A percentile compares a stretch with the other conserved stretches of the same genome.
These are phyloP conservation scores for Brettanomyces anomalus DNA, from an alignment of 805 yeast genomes.

Conservation along the genomic window DNA sequence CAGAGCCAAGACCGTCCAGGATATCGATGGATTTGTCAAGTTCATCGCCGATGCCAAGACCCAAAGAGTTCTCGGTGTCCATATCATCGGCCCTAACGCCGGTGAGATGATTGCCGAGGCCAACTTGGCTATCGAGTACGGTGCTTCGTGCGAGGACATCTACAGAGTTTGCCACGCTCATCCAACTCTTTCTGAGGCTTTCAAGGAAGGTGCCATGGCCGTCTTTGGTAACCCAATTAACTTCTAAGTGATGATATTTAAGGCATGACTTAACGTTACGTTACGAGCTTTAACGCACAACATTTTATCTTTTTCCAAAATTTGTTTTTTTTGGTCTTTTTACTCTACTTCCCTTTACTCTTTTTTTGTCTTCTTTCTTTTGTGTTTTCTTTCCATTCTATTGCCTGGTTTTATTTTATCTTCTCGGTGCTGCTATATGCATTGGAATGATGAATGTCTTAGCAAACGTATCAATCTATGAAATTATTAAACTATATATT, in stretches of 20 bases:
- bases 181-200: conserved; percentile 96
- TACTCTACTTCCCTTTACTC: neutral
- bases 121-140: conserved; percentile 95
- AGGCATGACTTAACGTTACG: neutral
- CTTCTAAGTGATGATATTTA: conserved; percentile 35
- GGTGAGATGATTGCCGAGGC: conserved; percentile 99
- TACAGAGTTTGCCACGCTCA: conserved; percentile 98
- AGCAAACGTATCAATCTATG: too few species aligned
- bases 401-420: neutral
- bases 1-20: conserved; percentile 96
- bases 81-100: conserved; percentile 96
- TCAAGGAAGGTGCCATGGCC: conserved; percentile 95
- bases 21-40: conserved; percentile 96
- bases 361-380: neutral
- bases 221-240: conserved; percentile 89
- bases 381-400: neutral
- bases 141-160: conserved; percentile 96
- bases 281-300: neutral
- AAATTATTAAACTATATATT: too few species aligned
- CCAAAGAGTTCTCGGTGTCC: conserved; percentile 92
- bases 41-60: conserved; percentile 94
- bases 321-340: neutral
- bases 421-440: neutral
- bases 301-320: neutral
- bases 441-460: too few species aligned